Percentiles rank a stretch among this genome's conserved stretches.
phyloP scores from a whole-genome alignment of 805 yeast genomes.

The Wickerhamomyces sydowiorum region DNA sequence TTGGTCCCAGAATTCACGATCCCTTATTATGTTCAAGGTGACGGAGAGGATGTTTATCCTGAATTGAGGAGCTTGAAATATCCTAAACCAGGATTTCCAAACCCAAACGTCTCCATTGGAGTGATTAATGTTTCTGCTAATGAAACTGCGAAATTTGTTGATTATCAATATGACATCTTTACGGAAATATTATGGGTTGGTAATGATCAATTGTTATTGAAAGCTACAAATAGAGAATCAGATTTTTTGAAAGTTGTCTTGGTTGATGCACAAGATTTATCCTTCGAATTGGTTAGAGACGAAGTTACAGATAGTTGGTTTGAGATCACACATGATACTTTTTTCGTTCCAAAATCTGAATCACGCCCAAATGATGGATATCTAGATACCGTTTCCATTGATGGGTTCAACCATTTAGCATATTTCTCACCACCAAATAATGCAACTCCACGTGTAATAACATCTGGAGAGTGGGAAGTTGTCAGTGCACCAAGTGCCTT shows the following conservation, averaged over 20 bases:
- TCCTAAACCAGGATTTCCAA: conserved; percentile 79
- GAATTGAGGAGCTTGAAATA: conserved; percentile 58
- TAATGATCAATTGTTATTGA: conserved; percentile 40
- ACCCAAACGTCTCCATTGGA: conserved; percentile 58
- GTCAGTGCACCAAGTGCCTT: conserved; percentile 61
- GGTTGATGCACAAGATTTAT: conserved; percentile 36
- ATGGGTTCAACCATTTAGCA: conserved; percentile 72
- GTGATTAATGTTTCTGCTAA: conserved; percentile 32
- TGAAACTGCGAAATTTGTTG: conserved; percentile 33
- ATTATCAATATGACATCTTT: conserved; percentile 38
- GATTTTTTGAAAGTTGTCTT: conserved; percentile 55
- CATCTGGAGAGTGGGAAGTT: conserved; percentile 90
- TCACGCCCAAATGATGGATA: conserved; percentile 57
- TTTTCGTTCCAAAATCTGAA: conserved; percentile 47
- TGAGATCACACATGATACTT: conserved; percentile 64
- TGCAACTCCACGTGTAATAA: conserved; percentile 50
- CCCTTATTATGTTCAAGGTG: conserved; percentile 63
- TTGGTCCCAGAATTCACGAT: conserved; percentile 66
- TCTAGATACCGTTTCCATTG: conserved; percentile 66
- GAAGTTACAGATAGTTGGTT: conserved; percentile 61
- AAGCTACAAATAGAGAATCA: conserved; percentile 60
- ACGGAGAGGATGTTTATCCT: conserved; percentile 50
- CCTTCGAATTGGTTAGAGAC: conserved; percentile 38
- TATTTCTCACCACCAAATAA: conserved; percentile 71
- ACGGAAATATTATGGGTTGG: conserved; percentile 76